Evolutionary conservation across 345 rosid species (phyloP).

Genomic region (Trapa incisa): DNA sequence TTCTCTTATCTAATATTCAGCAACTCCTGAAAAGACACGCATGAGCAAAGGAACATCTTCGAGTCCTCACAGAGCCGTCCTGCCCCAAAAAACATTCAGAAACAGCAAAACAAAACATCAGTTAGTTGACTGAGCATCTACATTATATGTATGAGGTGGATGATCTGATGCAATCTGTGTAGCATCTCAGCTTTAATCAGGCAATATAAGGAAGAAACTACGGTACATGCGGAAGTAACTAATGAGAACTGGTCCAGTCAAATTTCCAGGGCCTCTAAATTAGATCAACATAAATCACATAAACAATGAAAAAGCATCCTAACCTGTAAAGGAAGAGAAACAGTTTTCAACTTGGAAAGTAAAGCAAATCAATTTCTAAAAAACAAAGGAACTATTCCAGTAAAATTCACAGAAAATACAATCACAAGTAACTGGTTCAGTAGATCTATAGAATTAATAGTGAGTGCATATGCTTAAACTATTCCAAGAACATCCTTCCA

Average conservation of each 20-base stretch:
- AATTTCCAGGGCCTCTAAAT: not conserved
- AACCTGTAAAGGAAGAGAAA: not conserved
- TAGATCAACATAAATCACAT: not conserved
- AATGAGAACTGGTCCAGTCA: not conserved
- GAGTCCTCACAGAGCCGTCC: not conserved
- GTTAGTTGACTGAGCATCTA: not conserved
- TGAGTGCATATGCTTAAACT: not conserved
- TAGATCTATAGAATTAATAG: too few relatives aligned
- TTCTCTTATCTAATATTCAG: not conserved
- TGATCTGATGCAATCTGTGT: too few relatives aligned
- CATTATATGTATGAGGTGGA: not conserved
- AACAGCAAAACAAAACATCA: too few relatives aligned
- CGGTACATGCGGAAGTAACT: not conserved
- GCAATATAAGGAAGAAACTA: not conserved
- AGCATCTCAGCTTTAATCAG: not conserved
- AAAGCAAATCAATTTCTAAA: not conserved
- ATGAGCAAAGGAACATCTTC: slow-evolving; percentile 1
- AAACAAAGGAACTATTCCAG: too few relatives aligned
- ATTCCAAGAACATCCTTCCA: not conserved
- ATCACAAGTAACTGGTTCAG: too few relatives aligned
- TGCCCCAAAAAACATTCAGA: not conserved
- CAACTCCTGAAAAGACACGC: not conserved
- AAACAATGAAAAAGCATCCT: not conserved
- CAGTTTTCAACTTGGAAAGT: not conserved
- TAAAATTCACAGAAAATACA: too few relatives aligned